Base-by-base conservation (phyloP, 352 stramenopile species). In the Nannochloropsis limnetica region DNA sequence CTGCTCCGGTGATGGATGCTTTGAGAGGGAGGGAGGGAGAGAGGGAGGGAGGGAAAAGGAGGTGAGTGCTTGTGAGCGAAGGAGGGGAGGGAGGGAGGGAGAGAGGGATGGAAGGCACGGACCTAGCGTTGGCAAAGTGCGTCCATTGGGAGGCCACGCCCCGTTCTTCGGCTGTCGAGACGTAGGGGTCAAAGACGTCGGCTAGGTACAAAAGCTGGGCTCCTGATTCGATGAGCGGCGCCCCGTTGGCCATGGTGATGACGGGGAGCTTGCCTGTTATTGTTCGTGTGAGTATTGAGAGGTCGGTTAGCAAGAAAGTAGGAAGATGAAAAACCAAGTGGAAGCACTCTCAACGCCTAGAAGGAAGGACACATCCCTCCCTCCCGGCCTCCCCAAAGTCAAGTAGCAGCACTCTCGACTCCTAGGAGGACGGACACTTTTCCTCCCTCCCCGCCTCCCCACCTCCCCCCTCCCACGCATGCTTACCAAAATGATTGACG, bases 131-230 rank as follows among this genome's bases (percentile, higher is more conserved):
- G n/a, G 61, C 61, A 23, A 74, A 74, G 61, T 74, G 61, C 15
- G 61, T 74, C 61, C 61, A 74, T 15, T 74, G 61, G n/a, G 61
- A 74, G 61, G 61, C 61, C 61, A 74, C n/a, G n/a, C 61, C 61
- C 25, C 61, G n/a, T 29, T 74, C 61, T 74, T 74, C 61, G 15
- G 61, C 61, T 27, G 61, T 74, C 3, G 3, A 25, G 11, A 74
- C 61, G 11, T 25, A 14, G 61, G 61, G 61, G 25, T 74, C 61
- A 29, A 74, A 74, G 8, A 74, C 61, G 25, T 74, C 61, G n/a
- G 61, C 61, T 29, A 74, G 25, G 25, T 74, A 74, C 61, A 74
- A 29, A 29, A 74, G 61, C 11, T 74, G 61, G 15, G 61, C 15
- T 25, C 61, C 61, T 20, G 61, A 74, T 29, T 74, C 61, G 61